Evolutionary conservation across 257 asterid genomes (phyloP), one percentile per base, ranked within the genome.

Genomic region (Agastache rugosa): DNA sequence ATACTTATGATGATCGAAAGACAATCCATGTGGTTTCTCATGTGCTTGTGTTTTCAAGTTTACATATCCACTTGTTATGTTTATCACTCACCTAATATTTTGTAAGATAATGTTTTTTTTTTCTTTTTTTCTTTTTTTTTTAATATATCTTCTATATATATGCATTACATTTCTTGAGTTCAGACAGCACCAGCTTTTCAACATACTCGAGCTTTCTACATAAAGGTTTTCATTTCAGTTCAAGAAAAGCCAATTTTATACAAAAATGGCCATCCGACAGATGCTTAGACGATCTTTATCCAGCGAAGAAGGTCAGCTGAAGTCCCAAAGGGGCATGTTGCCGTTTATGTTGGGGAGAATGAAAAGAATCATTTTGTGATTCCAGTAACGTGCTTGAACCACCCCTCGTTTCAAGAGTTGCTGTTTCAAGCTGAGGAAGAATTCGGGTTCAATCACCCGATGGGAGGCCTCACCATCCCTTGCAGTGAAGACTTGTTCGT

Each of bases 271-370:
- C 35, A 51, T 69, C 3, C 22, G 62, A 3, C 70, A 72, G 15
- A 72, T 72, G 48, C 29, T 63, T 8, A 37, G 69, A 63, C 69
- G 67, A 0, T 50, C 77, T 20, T 62, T 61, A 5, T 73, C 71
- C n/a, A 48, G 11, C 7, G 72, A 17, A 65, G 22, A 69, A 25
- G 74, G 45, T 50, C 76, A 6, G 20, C 22, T 19, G 80, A 75
- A 37, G 79, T 80, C 11, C 84, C 84, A 5, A 84, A 78, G 71
- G 85, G 83, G 2, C 79, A 84, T 19, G 58, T 81, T 31, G 85
- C 77, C 17, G 67, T 74, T n/a, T 74, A 74, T 65, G 78, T 74
- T 41, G 78, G 78, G 1, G 31, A 75, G 0, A 42, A 19, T 3
- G 62, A 55, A 4, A 75, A 75, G 79, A 75, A 19, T 29, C 51